Evolutionary conservation across 257 asterid species (phyloP), one percentile per base, ranked within the genome.

Genomic region (Penstemon barbatus): DNA sequence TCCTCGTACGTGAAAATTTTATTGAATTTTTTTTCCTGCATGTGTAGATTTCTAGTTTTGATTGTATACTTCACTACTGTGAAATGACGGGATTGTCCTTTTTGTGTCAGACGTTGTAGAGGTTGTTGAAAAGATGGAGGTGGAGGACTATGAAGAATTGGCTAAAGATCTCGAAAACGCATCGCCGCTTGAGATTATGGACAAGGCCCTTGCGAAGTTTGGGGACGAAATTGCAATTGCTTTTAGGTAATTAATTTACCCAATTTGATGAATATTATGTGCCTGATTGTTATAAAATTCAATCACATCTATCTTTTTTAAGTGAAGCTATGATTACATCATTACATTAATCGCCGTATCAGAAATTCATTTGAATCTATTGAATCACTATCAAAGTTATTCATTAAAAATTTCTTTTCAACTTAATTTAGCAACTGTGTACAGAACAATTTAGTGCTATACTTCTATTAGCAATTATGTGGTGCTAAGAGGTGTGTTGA

Each of bases 211-310:
- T 10, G 87, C 82, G 62, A 86, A 73, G 45, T 89, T 86, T 65
- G 96, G 96, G n/a, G 68, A 81, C 63, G 89, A 86, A 43, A 84
- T 86, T 49, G 94, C 96, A 4, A 86, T 89, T 65, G 96, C 97
- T 70, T 91, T 91, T 78, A 89, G 97, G 97, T 91, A 83, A 52
- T 61, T 12, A 4, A 15, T 45, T 55, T 55, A 6, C 56, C 44
- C n/a, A 4, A 2, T 2, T 13, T 53, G 48, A 33, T 8, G 9
- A 12, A 6, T 56, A 33, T 40, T n/a, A 2, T 40, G 13, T 45
- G 4, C 19, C 8, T 13, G 13, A 10, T 65, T 56, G 33, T 36
- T 25, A 1, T 25, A 25, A 25, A 25, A 25, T 25, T 25, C 33
- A 25, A 25, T 25, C 33, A 25, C 2, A 25, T 25, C 33, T 25